A percentile compares a stretch with the other conserved stretches of the same genome.
These are phyloP conservation scores for Coemansia sp. DNA, from an alignment of 192 early-diverging fungal genomes.

Conservation along the genomic window DNA sequence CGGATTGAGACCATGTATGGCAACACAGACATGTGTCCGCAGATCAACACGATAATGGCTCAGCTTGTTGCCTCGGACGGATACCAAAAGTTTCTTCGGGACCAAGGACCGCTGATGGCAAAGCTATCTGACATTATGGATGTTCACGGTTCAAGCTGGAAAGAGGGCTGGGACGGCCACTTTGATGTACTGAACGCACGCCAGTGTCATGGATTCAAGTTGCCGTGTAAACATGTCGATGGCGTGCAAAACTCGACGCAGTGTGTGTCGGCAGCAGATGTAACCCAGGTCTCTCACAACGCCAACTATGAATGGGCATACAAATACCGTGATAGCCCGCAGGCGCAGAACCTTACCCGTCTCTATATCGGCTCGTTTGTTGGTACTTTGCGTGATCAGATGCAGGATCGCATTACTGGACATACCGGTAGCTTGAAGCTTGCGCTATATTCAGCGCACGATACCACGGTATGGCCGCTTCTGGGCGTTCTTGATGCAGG, in stretches of 20 bases:
- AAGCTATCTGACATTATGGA: slow-evolving; percentile 35
- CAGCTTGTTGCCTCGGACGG: slow-evolving; percentile 12
- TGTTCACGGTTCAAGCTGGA: slow-evolving; percentile 29
- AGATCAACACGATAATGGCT: slow-evolving; percentile 3
- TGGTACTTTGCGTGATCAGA: slow-evolving; percentile 40
- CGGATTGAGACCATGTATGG: slow-evolving; percentile 54
- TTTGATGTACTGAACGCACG: slow-evolving; percentile 46
- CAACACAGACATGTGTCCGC: slow-evolving; percentile 51
- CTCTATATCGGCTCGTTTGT: slow-evolving; percentile 54
- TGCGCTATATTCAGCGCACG: slow-evolving; percentile 58
- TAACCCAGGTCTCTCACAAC: slow-evolving; percentile 31
- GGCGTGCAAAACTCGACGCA: slow-evolving; percentile 4
- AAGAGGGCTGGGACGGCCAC: slow-evolving; percentile 30
- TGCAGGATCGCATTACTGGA: slow-evolving; percentile 29
- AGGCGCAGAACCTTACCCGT: slow-evolving; percentile 24
- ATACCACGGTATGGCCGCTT: slow-evolving; percentile 53
- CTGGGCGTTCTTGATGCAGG: slow-evolving; percentile 36
- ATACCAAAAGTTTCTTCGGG: slow-evolving; percentile 40
- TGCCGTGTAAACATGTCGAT: slow-evolving; percentile 23
- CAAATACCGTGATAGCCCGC: slow-evolving; percentile 42
- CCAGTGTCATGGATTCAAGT: slow-evolving; percentile 31
- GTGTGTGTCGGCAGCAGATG: slow-evolving; percentile 45
- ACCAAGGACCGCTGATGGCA: slow-evolving; percentile 40
- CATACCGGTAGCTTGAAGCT: slow-evolving; percentile 35
- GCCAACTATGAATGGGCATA: slow-evolving; percentile 31